A percentile compares a stretch with the other conserved stretches of the same genome.
Conservation (phyloP, 225 moss, liverwort and hornwort species). For the Straminergon stramineum region DNA sequence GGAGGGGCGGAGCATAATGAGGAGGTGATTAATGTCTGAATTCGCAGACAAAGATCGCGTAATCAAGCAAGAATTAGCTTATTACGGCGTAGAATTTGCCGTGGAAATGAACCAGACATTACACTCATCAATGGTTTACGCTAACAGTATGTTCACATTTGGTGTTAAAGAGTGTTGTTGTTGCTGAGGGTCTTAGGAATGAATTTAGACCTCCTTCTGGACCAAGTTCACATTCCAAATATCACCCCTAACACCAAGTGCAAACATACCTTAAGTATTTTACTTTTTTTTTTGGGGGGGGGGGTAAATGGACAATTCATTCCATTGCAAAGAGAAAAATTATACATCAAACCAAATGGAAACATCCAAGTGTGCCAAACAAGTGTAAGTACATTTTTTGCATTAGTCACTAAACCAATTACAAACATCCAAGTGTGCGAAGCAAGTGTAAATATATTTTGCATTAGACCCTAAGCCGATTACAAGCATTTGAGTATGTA, state of each 20-base stretch:
- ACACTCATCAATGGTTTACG: rapidly evolving
- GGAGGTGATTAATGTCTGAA: background rate
- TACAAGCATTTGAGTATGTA: too few relatives aligned
- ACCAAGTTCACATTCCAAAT: too few relatives aligned
- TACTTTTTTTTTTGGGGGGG: rapidly evolving
- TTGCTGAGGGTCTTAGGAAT: too few relatives aligned
- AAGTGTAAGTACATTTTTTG: background rate
- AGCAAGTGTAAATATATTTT: background rate
- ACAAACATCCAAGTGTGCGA: background rate
- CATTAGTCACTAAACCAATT: background rate
- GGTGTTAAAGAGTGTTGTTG: too few relatives aligned
- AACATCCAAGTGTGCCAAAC: background rate
- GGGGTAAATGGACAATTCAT: background rate
- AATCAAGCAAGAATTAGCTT: background rate
- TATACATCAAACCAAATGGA: background rate
- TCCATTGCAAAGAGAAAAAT: background rate
- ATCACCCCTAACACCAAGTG: too few relatives aligned
- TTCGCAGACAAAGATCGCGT: rapidly evolving
- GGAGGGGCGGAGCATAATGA: too few relatives aligned
- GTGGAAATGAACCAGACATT: rapidly evolving
- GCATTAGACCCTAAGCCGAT: background rate
- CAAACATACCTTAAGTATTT: background rate
- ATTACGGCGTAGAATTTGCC: rapidly evolving
- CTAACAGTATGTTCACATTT: too few relatives aligned
- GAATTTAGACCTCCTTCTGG: too few relatives aligned